Evolutionary conservation across 352 stramenopile genomes (phyloP).

Genomic region (Phytophthora megakarya): DNA sequence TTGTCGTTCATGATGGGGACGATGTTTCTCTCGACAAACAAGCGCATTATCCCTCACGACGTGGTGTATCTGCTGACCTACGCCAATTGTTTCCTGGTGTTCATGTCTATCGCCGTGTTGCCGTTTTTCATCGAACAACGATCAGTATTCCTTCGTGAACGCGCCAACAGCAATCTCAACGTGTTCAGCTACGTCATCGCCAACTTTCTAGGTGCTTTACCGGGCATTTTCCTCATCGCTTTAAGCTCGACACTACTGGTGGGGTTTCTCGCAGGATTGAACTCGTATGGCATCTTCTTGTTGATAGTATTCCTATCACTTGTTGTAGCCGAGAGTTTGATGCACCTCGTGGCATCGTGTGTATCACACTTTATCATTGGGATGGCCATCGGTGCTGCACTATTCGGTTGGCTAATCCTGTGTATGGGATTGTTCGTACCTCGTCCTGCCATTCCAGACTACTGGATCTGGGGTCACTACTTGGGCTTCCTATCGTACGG

Average conservation of each 20-base stretch:
- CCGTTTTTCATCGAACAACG: slow-evolving; percentile 88
- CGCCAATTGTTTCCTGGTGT: slow-evolving; percentile 88
- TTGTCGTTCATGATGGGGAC: slow-evolving; percentile 72
- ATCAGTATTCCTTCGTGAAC: slow-evolving; percentile 83
- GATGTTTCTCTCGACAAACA: slow-evolving; percentile 60
- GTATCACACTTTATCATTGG: slow-evolving; percentile 86
- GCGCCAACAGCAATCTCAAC: slow-evolving; percentile 55
- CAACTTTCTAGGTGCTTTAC: slow-evolving; percentile 69
- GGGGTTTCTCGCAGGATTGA: slow-evolving; percentile 45
- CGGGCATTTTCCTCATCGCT: slow-evolving; percentile 66
- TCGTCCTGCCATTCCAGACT: slow-evolving; percentile 52
- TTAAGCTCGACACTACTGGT: slow-evolving; percentile 55
- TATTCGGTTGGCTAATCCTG: slow-evolving; percentile 87
- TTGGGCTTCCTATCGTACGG: slow-evolving; percentile 82
- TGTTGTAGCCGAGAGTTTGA: slow-evolving; percentile 75
- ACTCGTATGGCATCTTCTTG: slow-evolving; percentile 64
- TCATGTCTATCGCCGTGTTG: slow-evolving; percentile 89
- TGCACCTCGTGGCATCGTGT: slow-evolving; percentile 69
- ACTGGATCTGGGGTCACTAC: slow-evolving; percentile 85
- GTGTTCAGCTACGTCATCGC: slow-evolving; percentile 75
- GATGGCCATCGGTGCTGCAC: slow-evolving; percentile 71
- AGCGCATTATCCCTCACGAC: slow-evolving; percentile 26
- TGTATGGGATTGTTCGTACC: slow-evolving; percentile 80
- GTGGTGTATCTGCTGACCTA: slow-evolving; percentile 83
- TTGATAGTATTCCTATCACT: slow-evolving; percentile 77